Evolutionary conservation across 805 yeast species (phyloP).

Genomic region (Saccharomycopsis synnaedendra): DNA sequence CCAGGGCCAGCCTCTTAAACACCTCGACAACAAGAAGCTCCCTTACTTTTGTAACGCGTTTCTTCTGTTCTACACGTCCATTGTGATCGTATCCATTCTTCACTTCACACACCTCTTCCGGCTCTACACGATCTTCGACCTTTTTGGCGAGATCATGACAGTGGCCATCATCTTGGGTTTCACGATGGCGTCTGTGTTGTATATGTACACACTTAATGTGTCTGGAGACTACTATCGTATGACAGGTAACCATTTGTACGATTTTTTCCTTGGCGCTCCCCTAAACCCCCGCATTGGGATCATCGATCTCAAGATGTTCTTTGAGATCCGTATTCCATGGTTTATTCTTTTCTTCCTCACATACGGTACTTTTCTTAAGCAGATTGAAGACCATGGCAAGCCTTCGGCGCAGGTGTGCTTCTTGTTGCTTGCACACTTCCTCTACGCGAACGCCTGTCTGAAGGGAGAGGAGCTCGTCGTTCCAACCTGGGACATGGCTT

Average conservation of each 20-base stretch:
- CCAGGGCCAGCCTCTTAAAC: conserved; percentile 85
- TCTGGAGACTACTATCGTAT: conserved; percentile 75
- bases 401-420: conserved; percentile 46
- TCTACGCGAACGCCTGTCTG: conserved; percentile 93
- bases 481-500: conserved; percentile 99
- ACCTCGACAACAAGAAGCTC: conserved; percentile 66
- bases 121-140: conserved; percentile 62
- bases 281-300: conserved; percentile 91
- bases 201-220: conserved; percentile 51
- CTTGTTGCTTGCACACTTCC: conserved; percentile 77
- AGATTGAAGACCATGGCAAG: conserved; percentile 70
- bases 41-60: conserved; percentile 92
- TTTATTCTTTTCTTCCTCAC: conserved; percentile 73
- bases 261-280: conserved; percentile 95
- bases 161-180: conserved; percentile 79
- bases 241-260: conserved; percentile 87
- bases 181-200: conserved; percentile 53
- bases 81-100: conserved; percentile 43
- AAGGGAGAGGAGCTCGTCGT: conserved; percentile 97
- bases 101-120: conserved; percentile 71
- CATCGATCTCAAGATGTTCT: conserved; percentile 91
- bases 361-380: conserved; percentile 64
- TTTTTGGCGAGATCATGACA: conserved; percentile 88
- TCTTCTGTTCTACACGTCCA: conserved; percentile 66
- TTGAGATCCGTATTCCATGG: conserved; percentile 97